These are phyloP conservation scores for Schizonepeta tenuifolia DNA, from an alignment of 257 asterid species.

Conservation along the genomic window DNA sequence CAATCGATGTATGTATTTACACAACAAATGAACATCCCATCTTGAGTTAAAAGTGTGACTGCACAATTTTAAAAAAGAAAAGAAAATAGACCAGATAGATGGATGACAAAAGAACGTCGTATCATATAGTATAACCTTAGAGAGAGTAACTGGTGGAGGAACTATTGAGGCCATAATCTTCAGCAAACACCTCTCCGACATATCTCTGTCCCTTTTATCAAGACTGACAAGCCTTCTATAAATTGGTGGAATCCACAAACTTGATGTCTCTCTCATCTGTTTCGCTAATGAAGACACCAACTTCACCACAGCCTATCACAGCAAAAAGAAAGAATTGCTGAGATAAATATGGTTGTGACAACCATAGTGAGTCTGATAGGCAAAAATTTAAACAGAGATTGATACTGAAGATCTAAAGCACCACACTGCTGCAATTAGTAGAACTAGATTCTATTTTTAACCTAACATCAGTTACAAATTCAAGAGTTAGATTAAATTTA, in stretches of 20 bases:
- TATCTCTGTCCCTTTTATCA: slow-evolving; percentile 80
- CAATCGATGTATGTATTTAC: slow-evolving; percentile 12
- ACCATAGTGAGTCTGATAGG: slow-evolving; percentile 12
- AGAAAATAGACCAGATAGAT: slow-evolving; percentile 7
- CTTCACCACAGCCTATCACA: slow-evolving; percentile 71
- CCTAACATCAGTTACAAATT: slow-evolving; percentile 1
- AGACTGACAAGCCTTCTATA: slow-evolving; percentile 79
- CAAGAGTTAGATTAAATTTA: not conserved
- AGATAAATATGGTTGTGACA: slow-evolving; percentile 23
- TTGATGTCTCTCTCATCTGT: slow-evolving; percentile 62
- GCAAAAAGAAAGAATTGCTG: slow-evolving; percentile 22
- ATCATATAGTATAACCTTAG: slow-evolving; percentile 60
- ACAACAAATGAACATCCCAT: slow-evolving; percentile 21
- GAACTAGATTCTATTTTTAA: slow-evolving; percentile 7
- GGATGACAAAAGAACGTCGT: slow-evolving; percentile 7
- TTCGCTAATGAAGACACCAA: slow-evolving; percentile 53
- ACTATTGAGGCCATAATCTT: slow-evolving; percentile 57
- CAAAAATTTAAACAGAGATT: not conserved
- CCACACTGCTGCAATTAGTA: not conserved
- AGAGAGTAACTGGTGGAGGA: slow-evolving; percentile 62
- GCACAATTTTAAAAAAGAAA: not conserved
- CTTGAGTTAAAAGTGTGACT: not conserved
- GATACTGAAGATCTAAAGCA: slow-evolving; percentile 4
- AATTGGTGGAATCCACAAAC: slow-evolving; percentile 74
- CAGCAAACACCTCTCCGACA: slow-evolving; percentile 78